Conservation (phyloP, 1,284 basidiomycete genomes). For the Gomphus bonarii region DNA sequence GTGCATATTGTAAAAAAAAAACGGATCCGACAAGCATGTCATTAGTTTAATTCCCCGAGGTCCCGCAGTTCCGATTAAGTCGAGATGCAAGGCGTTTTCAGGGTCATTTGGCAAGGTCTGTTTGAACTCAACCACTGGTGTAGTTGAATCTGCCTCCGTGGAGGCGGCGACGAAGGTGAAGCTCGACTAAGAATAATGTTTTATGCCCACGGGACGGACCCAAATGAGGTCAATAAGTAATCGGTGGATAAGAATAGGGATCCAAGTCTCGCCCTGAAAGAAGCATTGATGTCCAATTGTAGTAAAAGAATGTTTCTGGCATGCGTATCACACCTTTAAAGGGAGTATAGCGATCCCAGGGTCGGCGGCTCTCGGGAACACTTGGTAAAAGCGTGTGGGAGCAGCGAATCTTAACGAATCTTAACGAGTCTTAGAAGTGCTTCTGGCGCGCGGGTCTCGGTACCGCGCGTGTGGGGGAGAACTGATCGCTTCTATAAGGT, state of each 20-base stretch:
- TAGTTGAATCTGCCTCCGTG: background rate
- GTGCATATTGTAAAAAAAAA: no score
- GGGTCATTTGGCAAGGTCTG: background rate
- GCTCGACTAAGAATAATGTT: background rate
- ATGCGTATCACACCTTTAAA: background rate
- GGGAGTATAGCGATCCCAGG: background rate
- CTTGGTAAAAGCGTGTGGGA: background rate
- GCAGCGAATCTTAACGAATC: no score
- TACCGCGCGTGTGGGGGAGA: background rate
- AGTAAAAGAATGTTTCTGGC: background rate
- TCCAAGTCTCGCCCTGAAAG: background rate
- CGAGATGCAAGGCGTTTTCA: background rate
- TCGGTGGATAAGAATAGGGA: background rate
- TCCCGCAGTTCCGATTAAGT: background rate
- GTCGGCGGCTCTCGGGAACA: background rate
- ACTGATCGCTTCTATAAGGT: conserved; percentile 1
- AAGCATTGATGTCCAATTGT: background rate
- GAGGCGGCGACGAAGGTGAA: background rate
- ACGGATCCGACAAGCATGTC: background rate
- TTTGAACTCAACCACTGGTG: background rate
- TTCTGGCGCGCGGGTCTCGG: background rate
- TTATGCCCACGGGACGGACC: background rate
- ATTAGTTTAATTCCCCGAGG: background rate
- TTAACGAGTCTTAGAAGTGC: background rate
- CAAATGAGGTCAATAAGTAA: background rate